phyloP scores from a whole-genome alignment of 1,284 basidiomycete genomes.

The Abortiporus biennis region DNA sequence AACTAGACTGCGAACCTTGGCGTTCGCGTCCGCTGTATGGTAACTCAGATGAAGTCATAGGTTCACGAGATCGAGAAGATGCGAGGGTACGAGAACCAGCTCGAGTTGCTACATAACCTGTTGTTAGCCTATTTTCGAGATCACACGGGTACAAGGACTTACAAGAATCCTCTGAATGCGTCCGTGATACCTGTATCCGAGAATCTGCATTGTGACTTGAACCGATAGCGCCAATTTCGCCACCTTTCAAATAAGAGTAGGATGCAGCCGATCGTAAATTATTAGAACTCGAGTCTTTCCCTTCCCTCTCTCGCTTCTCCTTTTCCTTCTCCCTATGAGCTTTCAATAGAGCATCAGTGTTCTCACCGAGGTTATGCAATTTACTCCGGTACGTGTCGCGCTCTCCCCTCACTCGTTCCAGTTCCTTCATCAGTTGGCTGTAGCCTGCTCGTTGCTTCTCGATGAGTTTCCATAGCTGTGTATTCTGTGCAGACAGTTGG shows the following conservation, averaged over 20 bases:
- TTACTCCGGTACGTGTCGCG: slow-evolving; percentile 62
- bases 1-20: slow-evolving; percentile 16
- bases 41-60: slow-evolving; percentile 6
- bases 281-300: slow-evolving; percentile 16
- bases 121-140: slow-evolving; percentile 4
- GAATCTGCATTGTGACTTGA: slow-evolving; percentile 19
- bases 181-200: slow-evolving; percentile 28
- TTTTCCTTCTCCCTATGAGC: slow-evolving; percentile 27
- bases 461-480: slow-evolving; percentile 88
- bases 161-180: slow-evolving; percentile 53
- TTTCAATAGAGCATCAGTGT: slow-evolving; percentile 27
- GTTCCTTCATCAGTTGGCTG: slow-evolving; percentile 67
- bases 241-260: slow-evolving; percentile 21
- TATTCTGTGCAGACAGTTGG: slow-evolving; percentile 71
- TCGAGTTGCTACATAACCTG: slow-evolving; percentile 10
- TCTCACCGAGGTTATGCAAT: slow-evolving; percentile 36
- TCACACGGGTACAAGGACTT: slow-evolving; percentile 15
- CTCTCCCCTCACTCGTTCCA: slow-evolving; percentile 76
- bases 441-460: slow-evolving; percentile 79
- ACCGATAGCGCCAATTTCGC: slow-evolving; percentile 15
- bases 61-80: slow-evolving; percentile 12
- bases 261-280: slow-evolving; percentile 23
- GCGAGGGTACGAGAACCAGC: slow-evolving; percentile 5
- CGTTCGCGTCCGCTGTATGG: slow-evolving; percentile 10
- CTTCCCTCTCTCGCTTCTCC: slow-evolving; percentile 26